Percentiles rank a stretch among this genome's conserved stretches.
These are phyloP conservation scores for Dispira simplex DNA, from an alignment of 192 early-diverging fungal genomes.

Conservation along the genomic window DNA sequence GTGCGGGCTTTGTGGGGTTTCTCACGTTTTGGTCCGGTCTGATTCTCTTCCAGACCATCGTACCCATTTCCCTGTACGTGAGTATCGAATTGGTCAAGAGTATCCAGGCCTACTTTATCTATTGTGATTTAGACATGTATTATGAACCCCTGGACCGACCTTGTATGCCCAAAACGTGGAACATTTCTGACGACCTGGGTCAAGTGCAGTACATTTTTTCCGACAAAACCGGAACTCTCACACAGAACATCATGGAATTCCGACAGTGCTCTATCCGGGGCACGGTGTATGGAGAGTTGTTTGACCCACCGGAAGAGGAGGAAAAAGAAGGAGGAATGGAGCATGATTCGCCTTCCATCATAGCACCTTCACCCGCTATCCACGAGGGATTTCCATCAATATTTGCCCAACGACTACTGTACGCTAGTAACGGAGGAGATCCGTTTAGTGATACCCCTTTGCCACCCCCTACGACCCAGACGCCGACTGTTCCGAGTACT, in stretches of 20 bases:
- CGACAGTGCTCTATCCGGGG: slow-evolving; percentile 82
- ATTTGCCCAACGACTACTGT: background rate
- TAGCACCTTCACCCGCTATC: background rate
- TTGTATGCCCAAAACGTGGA: slow-evolving; percentile 81
- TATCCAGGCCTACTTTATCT: slow-evolving; percentile 85
- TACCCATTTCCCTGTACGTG: slow-evolving; percentile 91
- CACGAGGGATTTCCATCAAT: background rate
- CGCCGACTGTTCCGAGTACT: background rate
- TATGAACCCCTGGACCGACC: slow-evolving; percentile 55
- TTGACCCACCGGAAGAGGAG: slow-evolving; percentile 17
- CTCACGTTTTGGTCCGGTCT: slow-evolving; percentile 68
- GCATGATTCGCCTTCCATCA: background rate
- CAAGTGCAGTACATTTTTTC: slow-evolving; percentile 95
- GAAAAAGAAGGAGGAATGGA: background rate
- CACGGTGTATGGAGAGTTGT: slow-evolving; percentile 52
- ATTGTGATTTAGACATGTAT: slow-evolving; percentile 81
- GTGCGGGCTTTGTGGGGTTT: slow-evolving; percentile 41
- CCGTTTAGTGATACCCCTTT: background rate
- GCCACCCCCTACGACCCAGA: background rate
- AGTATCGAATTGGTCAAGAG: slow-evolving; percentile 88
- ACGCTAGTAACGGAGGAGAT: background rate
- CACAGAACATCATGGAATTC: slow-evolving; percentile 95
- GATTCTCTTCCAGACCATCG: slow-evolving; percentile 89
- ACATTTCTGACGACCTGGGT: slow-evolving; percentile 81
- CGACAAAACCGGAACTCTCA: slow-evolving; percentile 96